These are phyloP conservation scores for Candida sphagnicola DNA, from an alignment of 805 yeast genomes.

Conservation along the genomic window DNA sequence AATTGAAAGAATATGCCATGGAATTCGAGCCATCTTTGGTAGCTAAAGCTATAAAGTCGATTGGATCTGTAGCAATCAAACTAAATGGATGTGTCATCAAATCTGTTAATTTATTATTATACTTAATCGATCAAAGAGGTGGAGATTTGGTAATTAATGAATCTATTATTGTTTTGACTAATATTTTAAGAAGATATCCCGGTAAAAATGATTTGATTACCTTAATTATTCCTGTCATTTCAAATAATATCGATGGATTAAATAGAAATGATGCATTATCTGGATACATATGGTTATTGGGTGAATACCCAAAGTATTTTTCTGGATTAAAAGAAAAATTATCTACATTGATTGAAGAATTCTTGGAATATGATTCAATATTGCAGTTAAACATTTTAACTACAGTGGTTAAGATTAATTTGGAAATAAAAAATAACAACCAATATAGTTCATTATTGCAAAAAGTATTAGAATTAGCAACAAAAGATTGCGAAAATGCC, in stretches of 20 bases:
- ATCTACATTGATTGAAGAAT: slow-evolving; percentile 44
- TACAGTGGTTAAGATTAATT: slow-evolving; percentile 56
- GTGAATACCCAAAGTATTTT: slow-evolving; percentile 64
- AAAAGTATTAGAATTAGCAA: slow-evolving; percentile 55
- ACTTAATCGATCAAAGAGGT: slow-evolving; percentile 58
- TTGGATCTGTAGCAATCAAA: slow-evolving; percentile 71
- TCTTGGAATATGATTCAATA: slow-evolving; percentile 54
- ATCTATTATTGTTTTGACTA: slow-evolving; percentile 57
- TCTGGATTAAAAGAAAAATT: slow-evolving; percentile 48
- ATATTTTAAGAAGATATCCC: slow-evolving; percentile 64
- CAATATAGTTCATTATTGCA: slow-evolving; percentile 47
- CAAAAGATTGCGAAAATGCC: slow-evolving; percentile 63
- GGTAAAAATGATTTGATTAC: slow-evolving; percentile 45
- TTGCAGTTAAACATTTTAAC: slow-evolving; percentile 60
- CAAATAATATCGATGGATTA: slow-evolving; percentile 44
- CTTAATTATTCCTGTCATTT: slow-evolving; percentile 52
- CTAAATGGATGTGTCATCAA: slow-evolving; percentile 49
- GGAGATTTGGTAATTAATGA: slow-evolving; percentile 61
- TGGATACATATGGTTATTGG: slow-evolving; percentile 66
- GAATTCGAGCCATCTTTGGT: slow-evolving; percentile 83
- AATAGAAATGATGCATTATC: slow-evolving; percentile 49
- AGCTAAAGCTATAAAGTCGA: slow-evolving; percentile 57
- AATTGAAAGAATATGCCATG: slow-evolving; percentile 75
- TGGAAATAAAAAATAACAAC: slow-evolving; percentile 11
- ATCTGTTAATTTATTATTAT: slow-evolving; percentile 58